Base-by-base conservation (phyloP, 495 filamentous ascomycete species). In the Aspergillus heteromorphus region DNA sequence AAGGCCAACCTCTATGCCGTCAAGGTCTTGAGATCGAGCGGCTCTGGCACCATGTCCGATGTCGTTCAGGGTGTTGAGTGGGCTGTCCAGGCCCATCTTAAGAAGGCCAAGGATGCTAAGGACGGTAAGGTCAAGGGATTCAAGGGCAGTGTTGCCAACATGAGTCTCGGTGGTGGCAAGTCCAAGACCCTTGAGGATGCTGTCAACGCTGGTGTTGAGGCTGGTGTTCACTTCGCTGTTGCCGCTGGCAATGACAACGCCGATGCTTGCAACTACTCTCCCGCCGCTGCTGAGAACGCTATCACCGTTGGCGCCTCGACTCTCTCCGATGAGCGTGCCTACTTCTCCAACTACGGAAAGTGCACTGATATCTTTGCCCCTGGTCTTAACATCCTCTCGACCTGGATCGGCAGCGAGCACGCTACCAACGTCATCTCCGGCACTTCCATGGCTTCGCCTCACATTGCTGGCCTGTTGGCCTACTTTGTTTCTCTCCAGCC, bases 331-430 rank as follows among this genome's bases (percentile, higher is more conserved):
- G 89, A 91, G 80, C 92, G 95, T 73, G 95, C 95, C 58, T 99
- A 97, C 83, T 99, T 99, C 86, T 97, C 95, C 83, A 99, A 99
- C 86, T 97, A 85, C 74, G 95, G 95, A 70, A 92, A 91, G 82
- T 99, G 95, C 82, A 96, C 92, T 68, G 91, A 97, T 71, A 97
- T 99, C 79, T 99, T 99, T 68, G 95, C 91, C 52, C 95, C 95
- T 49, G 95, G 95, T 63, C 80, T 97, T 45, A 96, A 91, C 85
- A 97, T 99, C 60, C 80, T 87, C 53, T 97, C 95, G 27, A 96
- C 93, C 72, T 99, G 95, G 95, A 93, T 91, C 64, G 95, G 95
- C 65, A 90, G 87, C 85, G 85, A 92, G 68, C 85, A 88, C 65
- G 91, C 92, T 61, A 79, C 85, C 75, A 99, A 99, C 82, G 96